These are phyloP conservation scores for Saccharomycopsis javanensis DNA, from an alignment of 805 yeast genomes.

Conservation along the genomic window DNA sequence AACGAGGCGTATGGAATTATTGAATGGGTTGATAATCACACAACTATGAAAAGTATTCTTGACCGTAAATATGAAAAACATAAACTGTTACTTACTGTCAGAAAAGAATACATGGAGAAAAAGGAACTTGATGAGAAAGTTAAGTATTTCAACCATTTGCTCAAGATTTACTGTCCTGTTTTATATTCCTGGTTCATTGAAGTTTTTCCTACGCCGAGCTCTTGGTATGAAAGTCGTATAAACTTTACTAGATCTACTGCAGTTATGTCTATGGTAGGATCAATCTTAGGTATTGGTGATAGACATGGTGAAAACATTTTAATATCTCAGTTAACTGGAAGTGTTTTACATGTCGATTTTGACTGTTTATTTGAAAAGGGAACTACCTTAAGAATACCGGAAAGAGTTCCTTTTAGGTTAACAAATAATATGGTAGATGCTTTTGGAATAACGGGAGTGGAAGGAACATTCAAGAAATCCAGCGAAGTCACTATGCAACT, in stretches of 20 bases:
- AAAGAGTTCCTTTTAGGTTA: slow-evolving; percentile 85
- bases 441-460: slow-evolving; percentile 73
- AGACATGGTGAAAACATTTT: slow-evolving; percentile 90
- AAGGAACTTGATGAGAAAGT: slow-evolving; percentile 28
- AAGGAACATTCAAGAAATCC: slow-evolving; percentile 78
- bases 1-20: slow-evolving; percentile 83
- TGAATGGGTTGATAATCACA: slow-evolving; percentile 76
- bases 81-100: slow-evolving; percentile 27
- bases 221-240: slow-evolving; percentile 77
- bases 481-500: slow-evolving; percentile 75
- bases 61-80: slow-evolving; percentile 33
- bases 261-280: slow-evolving; percentile 97
- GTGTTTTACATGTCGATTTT: slow-evolving; percentile 86
- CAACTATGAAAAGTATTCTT: slow-evolving; percentile 59
- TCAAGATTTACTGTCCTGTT: slow-evolving; percentile 48
- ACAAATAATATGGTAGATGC: slow-evolving; percentile 88
- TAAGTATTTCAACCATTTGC: slow-evolving; percentile 26
- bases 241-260: slow-evolving; percentile 72
- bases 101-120: slow-evolving; percentile 23
- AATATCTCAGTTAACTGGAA: slow-evolving; percentile 63
- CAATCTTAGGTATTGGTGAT: slow-evolving; percentile 89
- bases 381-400: slow-evolving; percentile 69
- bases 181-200: slow-evolving; percentile 82
- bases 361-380: slow-evolving; percentile 91
- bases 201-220: slow-evolving; percentile 77